phyloP scores from a whole-genome alignment of 352 stramenopile genomes.

The Phytophthora vignae region DNA sequence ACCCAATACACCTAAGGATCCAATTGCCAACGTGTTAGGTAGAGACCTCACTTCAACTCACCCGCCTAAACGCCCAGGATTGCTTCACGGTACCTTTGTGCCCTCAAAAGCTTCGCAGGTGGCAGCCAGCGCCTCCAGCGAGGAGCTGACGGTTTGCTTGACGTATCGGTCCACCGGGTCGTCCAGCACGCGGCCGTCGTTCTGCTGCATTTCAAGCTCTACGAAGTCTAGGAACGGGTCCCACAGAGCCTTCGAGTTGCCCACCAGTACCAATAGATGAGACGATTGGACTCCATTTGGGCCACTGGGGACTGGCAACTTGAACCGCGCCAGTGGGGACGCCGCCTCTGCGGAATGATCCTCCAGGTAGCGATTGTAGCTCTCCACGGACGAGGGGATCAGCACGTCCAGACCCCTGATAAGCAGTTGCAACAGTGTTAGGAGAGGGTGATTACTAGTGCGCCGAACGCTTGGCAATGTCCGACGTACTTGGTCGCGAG shows the following conservation, averaged over 20 bases:
- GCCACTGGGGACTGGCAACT: constrained; percentile 40
- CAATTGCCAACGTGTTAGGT: background rate
- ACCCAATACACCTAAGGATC: constrained; percentile 66
- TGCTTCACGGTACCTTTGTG: constrained; percentile 33
- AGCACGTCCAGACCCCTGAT: constrained; percentile 71
- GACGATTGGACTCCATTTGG: constrained; percentile 28
- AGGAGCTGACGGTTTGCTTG: constrained; percentile 44
- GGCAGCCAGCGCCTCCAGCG: constrained; percentile 33
- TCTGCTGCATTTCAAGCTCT: constrained; percentile 38
- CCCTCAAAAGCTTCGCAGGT: constrained; percentile 18
- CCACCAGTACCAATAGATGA: constrained; percentile 72
- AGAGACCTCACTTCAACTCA: background rate
- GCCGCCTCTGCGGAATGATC: constrained; percentile 35
- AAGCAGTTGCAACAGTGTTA: background rate
- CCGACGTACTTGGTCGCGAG: constrained; percentile 28
- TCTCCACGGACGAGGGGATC: constrained; percentile 68
- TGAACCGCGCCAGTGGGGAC: constrained; percentile 49
- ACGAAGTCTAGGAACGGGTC: constrained; percentile 56
- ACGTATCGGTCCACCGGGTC: constrained; percentile 73
- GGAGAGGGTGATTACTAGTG: too few relatives aligned
- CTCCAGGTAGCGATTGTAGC: constrained; percentile 69
- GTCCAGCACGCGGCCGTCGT: constrained; percentile 36
- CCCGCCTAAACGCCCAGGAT: too few relatives aligned
- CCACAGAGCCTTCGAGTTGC: constrained; percentile 73
- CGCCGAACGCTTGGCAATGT: background rate